Evolutionary conservation across 345 rosid genomes (phyloP).

Genomic region (Melastoma malabathricum): DNA sequence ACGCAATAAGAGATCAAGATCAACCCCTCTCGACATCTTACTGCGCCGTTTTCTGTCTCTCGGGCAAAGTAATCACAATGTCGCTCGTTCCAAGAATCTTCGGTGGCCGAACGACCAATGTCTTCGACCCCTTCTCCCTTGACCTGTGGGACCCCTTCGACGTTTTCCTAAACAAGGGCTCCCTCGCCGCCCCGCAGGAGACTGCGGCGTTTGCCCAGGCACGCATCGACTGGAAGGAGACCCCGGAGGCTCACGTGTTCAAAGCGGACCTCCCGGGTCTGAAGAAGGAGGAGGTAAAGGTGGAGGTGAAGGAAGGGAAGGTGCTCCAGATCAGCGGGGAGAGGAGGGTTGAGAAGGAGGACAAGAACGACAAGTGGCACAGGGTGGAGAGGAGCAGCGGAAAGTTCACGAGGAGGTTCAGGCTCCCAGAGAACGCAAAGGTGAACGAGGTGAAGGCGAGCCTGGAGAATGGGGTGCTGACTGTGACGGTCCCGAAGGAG

Average conservation of each 20-base stretch:
- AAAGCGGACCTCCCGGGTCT: conserved; percentile 28
- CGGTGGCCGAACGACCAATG: conserved; percentile 13
- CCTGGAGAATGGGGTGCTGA: too few relatives aligned
- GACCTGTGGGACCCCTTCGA: conserved; percentile 21
- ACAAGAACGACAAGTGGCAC: too few relatives aligned
- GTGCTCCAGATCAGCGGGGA: conserved; percentile 24
- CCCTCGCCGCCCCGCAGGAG: conserved; percentile 8
- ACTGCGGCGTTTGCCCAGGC: conserved; percentile 12
- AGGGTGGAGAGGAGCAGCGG: too few relatives aligned
- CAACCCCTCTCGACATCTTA: too few relatives aligned
- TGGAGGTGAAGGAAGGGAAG: conserved; percentile 29
- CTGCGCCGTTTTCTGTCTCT: too few relatives aligned
- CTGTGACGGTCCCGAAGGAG: too few relatives aligned
- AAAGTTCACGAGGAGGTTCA: too few relatives aligned
- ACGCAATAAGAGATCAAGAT: too few relatives aligned
- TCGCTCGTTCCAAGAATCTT: conserved; percentile 10
- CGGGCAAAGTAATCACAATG: not conserved
- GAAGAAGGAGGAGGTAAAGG: conserved; percentile 33
- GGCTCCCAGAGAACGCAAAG: too few relatives aligned
- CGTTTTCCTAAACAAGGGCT: conserved; percentile 4
- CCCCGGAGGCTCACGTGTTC: conserved; percentile 25
- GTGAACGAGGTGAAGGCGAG: too few relatives aligned
- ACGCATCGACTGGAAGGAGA: conserved; percentile 31
- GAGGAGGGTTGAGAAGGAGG: conserved; percentile 22
- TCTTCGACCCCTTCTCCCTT: conserved; percentile 17